Percentiles rank a stretch among this genome's conserved stretches.
phyloP scores from a whole-genome alignment of 768 basidiomycete genomes.

The Rhodotorula sphaerocarpa region DNA sequence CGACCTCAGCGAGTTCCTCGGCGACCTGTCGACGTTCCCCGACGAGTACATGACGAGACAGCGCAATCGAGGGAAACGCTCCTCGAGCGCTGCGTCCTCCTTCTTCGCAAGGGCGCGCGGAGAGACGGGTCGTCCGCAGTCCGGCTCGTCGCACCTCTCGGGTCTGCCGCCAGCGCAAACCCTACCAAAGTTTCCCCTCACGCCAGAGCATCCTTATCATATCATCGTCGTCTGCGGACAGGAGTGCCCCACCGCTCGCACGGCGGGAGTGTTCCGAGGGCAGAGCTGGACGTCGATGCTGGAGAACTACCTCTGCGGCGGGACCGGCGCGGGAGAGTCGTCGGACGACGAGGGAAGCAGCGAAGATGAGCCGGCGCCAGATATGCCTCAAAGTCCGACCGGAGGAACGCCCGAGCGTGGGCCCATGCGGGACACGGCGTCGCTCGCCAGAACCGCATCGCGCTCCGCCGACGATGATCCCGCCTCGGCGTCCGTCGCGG shows the following conservation, averaged over 20 bases:
- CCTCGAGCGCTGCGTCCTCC: constrained; percentile 7
- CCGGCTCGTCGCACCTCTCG: no score
- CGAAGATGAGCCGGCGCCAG: background rate
- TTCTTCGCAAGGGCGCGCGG: no score
- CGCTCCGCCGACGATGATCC: no score
- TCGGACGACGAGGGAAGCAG: background rate
- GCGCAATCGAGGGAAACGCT: constrained; percentile 5
- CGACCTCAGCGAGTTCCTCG: constrained; percentile 38
- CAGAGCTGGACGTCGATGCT: constrained; percentile 37
- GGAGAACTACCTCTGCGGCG: constrained; percentile 38
- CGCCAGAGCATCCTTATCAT: constrained; percentile 34
- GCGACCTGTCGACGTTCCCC: constrained; percentile 14
- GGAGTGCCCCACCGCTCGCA: constrained; percentile 31
- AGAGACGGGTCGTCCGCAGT: no score
- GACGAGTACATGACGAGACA: background rate
- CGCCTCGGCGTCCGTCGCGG: no score
- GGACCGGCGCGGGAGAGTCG: constrained; percentile 1
- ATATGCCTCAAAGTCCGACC: no score
- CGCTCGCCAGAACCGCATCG: no score
- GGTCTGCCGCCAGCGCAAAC: no score
- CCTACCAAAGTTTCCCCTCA: constrained; percentile 24
- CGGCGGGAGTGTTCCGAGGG: constrained; percentile 16
- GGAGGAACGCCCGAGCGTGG: no score
- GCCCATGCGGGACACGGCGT: no score
- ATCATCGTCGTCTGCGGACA: constrained; percentile 37